Evolutionary conservation across 768 basidiomycete genomes (phyloP), one percentile per base, ranked within the genome.

Genomic region (Austroboletus eburneus): DNA sequence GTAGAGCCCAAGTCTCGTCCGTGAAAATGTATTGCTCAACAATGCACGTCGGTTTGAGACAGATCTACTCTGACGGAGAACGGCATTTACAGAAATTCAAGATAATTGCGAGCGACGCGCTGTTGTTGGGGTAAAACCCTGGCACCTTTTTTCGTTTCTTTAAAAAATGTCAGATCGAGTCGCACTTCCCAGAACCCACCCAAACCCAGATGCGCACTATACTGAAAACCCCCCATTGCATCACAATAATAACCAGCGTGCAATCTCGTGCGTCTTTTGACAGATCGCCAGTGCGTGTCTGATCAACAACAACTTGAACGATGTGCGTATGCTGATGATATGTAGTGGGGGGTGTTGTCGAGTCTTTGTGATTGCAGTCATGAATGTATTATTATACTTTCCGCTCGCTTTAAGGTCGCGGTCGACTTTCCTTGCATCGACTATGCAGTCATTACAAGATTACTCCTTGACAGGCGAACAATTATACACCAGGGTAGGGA

Each of bases 181-280:
- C n/a, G n/a, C n/a, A n/a, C n/a, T n/a, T 34, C 16, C 18, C 23
- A 18, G 34, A 48, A 46, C 36, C 14, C 43, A 23, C 1, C 10
- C 35, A 34, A 33, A 44, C 9, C 14, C 25, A 32, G 89, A 91
- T 58, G 94, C 95, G 91, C 85, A 82, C 77, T 95, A 87, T 62
- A 91, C 88, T 7, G 79, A 93, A 65, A 77, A 81, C 20, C 83
- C n/a, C n/a, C n/a, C n/a, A n/a, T n/a, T n/a, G n/a, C n/a, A 91
- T 44, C 64, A 95, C 56, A 89, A 89, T 53, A 56, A 77, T 66
- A 34, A n/a, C 21, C 2, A 23, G 21, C 18, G 16, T 30, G n/a
- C n/a, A n/a, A n/a, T n/a, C n/a, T n/a, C n/a, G n/a, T n/a, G n/a
- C n/a, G n/a, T n/a, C n/a, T n/a, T n/a, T n/a, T n/a, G n/a, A n/a